Percentiles rank a stretch among this genome's conserved stretches.
Evolutionary conservation across 73 alveolate genomes (phyloP).

Genomic region (Paramecium sonneborni): DNA sequence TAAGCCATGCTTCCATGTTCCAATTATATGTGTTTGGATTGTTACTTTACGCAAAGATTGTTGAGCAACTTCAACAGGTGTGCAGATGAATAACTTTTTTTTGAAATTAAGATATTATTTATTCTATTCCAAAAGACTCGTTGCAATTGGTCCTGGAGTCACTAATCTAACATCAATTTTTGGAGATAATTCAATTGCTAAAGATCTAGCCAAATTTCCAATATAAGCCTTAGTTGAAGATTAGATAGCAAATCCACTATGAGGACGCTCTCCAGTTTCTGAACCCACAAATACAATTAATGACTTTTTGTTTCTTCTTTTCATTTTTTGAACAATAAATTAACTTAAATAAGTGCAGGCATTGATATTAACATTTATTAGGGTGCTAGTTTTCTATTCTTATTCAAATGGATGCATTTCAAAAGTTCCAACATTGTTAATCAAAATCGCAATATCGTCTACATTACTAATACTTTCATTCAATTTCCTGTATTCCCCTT

Average conservation of each 20-base stretch:
- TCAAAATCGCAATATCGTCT: conserved; percentile 57
- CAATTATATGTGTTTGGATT: neutral
- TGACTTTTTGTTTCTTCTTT: conserved; percentile 14
- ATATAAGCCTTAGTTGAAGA: neutral
- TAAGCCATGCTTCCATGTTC: conserved; percentile 4
- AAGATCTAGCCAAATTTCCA: neutral
- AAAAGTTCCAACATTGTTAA: conserved; percentile 59
- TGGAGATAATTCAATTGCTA: neutral
- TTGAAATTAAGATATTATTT: neutral
- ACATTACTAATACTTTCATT: neutral
- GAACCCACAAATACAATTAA: neutral
- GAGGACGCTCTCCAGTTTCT: neutral
- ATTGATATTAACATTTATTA: conserved; percentile 6
- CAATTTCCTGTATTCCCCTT: neutral
- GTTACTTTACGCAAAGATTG: neutral
- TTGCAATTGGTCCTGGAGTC: neutral
- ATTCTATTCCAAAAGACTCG: neutral
- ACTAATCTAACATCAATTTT: neutral
- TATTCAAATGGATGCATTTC: conserved; percentile 40
- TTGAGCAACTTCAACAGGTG: neutral
- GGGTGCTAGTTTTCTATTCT: neutral
- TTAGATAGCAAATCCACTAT: neutral
- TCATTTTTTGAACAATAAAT: neutral
- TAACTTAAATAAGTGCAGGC: neutral
- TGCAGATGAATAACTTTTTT: neutral